Evolutionary conservation across 208 protist species (phyloP), one percentile per base, ranked within the genome.

Genomic region (Ichthyophonus hoferi): DNA sequence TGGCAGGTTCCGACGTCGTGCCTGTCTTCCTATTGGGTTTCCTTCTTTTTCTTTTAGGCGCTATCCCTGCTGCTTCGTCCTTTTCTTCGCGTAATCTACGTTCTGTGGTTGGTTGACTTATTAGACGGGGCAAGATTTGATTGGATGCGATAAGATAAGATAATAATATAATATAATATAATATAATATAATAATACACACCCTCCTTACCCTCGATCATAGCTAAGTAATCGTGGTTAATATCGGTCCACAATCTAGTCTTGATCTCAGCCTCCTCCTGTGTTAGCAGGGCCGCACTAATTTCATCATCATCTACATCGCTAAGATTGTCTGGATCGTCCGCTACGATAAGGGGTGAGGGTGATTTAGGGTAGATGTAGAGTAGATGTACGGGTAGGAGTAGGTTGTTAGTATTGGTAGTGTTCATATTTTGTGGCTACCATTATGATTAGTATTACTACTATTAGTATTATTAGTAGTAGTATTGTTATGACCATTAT

Each of bases 281-380:
- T 1, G 42, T 88, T n/a, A 88, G 41, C 67, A 89, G 14, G 31
- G 39, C 37, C 2, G 0, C 67, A 31, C 40, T 7, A 35, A 89
- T 34, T 78, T 89, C 87, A 31, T 41, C 17, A 78, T 89, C 87
- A 38, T 89, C 87, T 31, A 83, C 79, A 37, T 38, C 83, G n/a
- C 17, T n/a, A 17, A 79, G 33, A 40, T 87, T 87, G 35, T 87
- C 83, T 12, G 40, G 83, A 14, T 87, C 83, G n/a, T 87, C 83
- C 37, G 24, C 42, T 78, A 24, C 17, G 7, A 77, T 7, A 58
- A 31, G 50, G 50, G 50, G 50, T 7, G 50, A 24, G 50, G 50
- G 50, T 7, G 50, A 24, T 7, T 7, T 7, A 24, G 50, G 50
- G 50, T 7, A 24, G 50, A 24, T 7, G 50, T 7, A 24, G 50